Conservation (phyloP, 257 asterid genomes). For the Solanum chmielewskii region DNA sequence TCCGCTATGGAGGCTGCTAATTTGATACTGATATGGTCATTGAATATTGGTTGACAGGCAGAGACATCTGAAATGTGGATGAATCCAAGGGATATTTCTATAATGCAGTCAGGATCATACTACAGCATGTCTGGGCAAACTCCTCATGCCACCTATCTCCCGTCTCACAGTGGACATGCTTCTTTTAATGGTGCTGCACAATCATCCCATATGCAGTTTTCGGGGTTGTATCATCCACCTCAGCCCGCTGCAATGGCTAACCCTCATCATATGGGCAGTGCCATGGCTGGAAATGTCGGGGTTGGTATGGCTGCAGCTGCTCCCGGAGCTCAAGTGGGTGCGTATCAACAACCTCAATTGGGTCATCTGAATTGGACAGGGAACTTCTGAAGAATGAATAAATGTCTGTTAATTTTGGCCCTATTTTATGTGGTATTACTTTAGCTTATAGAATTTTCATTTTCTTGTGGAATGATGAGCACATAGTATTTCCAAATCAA, state of each 20-base stretch:
- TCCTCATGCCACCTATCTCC: constrained; percentile 65
- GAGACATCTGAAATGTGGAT: constrained; percentile 97
- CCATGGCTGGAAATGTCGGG: constrained; percentile 68
- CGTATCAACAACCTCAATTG: constrained; percentile 86
- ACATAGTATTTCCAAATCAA: background rate
- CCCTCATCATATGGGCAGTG: constrained; percentile 74
- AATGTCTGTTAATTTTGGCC: background rate
- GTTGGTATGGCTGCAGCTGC: constrained; percentile 73
- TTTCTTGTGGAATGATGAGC: constrained; percentile 23
- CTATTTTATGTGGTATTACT: background rate
- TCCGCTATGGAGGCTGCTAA: background rate
- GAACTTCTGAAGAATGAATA: constrained; percentile 38
- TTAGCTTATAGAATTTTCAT: constrained; percentile 29
- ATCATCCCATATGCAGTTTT: constrained; percentile 88
- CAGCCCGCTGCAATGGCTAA: constrained; percentile 52
- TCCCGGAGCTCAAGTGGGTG: constrained; percentile 74
- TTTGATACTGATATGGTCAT: background rate
- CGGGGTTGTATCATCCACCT: constrained; percentile 62
- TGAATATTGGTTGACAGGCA: constrained; percentile 29
- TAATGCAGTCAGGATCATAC: constrained; percentile 66
- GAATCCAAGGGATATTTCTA: constrained; percentile 63
- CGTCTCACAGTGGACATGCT: constrained; percentile 76
- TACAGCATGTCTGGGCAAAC: constrained; percentile 83
- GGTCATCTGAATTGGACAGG: constrained; percentile 88
- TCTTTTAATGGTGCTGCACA: constrained; percentile 73